Percentiles rank a stretch among this genome's conserved stretches.
Evolutionary conservation across 768 basidiomycete species (phyloP).

Genomic region (Gloeopeniophorella convolvens): DNA sequence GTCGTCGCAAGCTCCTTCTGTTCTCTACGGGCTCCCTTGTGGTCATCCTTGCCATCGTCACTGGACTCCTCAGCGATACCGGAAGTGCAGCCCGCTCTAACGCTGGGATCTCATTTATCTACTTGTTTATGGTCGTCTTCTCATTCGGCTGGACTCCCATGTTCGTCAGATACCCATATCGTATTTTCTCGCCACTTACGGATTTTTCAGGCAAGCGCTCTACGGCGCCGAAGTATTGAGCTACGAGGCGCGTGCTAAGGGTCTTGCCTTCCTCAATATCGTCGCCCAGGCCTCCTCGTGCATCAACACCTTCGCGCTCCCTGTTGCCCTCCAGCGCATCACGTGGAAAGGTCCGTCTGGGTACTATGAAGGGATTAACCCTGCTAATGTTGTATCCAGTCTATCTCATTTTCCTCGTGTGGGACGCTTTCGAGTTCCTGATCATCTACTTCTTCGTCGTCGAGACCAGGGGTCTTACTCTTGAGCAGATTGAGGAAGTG

Average conservation of each 20-base stretch:
- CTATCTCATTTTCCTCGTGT: conserved; percentile 43
- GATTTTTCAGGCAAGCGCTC: conserved; percentile 39
- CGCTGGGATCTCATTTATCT: conserved; percentile 48
- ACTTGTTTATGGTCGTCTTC: conserved; percentile 45
- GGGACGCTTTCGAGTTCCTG: conserved; percentile 42
- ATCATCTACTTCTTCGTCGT: conserved; percentile 44
- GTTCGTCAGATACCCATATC: conserved; percentile 26
- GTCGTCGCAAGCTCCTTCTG: conserved; percentile 41
- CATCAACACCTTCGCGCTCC: conserved; percentile 49
- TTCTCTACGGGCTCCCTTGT: conserved; percentile 33
- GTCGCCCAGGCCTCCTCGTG: conserved; percentile 36
- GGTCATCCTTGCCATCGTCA: conserved; percentile 39
- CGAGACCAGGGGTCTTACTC: conserved; percentile 44
- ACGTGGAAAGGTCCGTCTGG: conserved; percentile 39
- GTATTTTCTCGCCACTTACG: not conserved
- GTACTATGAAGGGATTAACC: not conserved
- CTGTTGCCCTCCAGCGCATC: conserved; percentile 40
- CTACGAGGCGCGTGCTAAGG: conserved; percentile 47
- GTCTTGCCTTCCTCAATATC: conserved; percentile 43
- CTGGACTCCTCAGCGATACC: conserved; percentile 36
- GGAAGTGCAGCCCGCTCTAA: conserved; percentile 34
- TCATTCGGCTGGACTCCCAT: conserved; percentile 54
- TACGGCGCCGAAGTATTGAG: conserved; percentile 48
- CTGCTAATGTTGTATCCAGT: conserved; percentile 29
- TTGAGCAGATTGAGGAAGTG: conserved; percentile 46